Evolutionary conservation across 2,329 filamentous ascomycete genomes (phyloP), one percentile per base, ranked within the genome.

Genomic region (Albifimbria verrucaria): DNA sequence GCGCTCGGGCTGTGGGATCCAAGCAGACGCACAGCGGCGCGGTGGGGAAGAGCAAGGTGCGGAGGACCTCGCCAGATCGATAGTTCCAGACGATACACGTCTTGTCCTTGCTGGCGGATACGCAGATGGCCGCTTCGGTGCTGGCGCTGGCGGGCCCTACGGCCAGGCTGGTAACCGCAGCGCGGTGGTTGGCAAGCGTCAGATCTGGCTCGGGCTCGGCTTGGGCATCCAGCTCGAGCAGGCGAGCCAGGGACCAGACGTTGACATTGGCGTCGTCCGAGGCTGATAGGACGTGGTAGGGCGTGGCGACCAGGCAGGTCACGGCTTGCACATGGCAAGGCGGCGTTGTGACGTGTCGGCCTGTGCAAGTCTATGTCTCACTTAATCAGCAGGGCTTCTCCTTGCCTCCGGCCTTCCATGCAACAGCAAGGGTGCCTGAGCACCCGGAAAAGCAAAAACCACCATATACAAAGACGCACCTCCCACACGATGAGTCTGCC

Each of bases 41-140:
- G n/a, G 80, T 78, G 2, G 89, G 84, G 52, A 97, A 83, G 41
- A 97, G 79, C 58, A 95, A 85, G 4, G 92, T 97, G 43, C 92
- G 85, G 53, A 97, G 75, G 11, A 88, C 77, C 55, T 84, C 82
- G 39, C 90, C 90, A 1, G 85, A 89, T 56, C 86, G 84, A 67
- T 95, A 95, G 72, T 97, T 92, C 94, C 94, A 99, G 55, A 96
- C 79, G 63, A 96, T 87, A 61, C 90, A 90, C 7, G 90, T 94
- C 71, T 90, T 92, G 73, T 97, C 94, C 62, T 83, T 86, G 59
- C 90, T 90, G 7, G 87, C 84, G 3, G 93, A 95, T 20, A 97
- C 81, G 54, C 89, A 92, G 55, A 97, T 85, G 68, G 90, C 93
- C 54, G 88, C 88, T 62, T 86, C 83, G 17, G 74, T 67, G 66